A percentile compares a stretch with the other conserved stretches of the same genome.
Conservation (phyloP, 108 stramenopile species). For the Mayamaea pseudoterrestris region DNA sequence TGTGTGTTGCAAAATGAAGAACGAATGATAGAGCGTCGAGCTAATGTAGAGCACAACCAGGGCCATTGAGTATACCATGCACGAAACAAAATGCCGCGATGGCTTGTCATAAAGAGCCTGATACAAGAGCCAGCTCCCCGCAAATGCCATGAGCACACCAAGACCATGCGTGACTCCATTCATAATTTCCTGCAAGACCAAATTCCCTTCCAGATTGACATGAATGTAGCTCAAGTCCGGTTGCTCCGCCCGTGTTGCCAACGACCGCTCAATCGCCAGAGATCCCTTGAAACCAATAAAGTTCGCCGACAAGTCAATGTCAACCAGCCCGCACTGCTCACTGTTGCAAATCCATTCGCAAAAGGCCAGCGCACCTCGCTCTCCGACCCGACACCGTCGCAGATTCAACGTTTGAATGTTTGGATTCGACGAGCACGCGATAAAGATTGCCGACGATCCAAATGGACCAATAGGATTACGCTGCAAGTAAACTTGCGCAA, state of each 20-base stretch:
- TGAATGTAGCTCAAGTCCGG: conserved; percentile 7
- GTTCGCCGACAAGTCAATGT: conserved; percentile 56
- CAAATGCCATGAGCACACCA: conserved; percentile 70
- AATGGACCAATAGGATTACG: conserved; percentile 69
- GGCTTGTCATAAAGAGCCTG: conserved; percentile 17
- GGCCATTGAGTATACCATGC: conserved; percentile 60
- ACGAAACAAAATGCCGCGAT: conserved; percentile 28
- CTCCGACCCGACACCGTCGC: conserved; percentile 58
- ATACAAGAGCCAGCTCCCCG: conserved; percentile 57
- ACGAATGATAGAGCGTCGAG: conserved; percentile 82
- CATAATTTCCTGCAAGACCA: conserved; percentile 74
- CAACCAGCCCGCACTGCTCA: conserved; percentile 20
- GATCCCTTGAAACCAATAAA: conserved; percentile 57
- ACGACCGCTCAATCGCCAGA: conserved; percentile 34
- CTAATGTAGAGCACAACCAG: conserved; percentile 74
- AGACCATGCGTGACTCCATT: conserved; percentile 89
- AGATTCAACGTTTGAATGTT: conserved; percentile 29
- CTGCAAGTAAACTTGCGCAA: conserved; percentile 48
- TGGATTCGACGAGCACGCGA: conserved; percentile 38
- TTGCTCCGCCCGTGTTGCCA: conserved; percentile 18
- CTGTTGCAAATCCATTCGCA: conserved; percentile 21
- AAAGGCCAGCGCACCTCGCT: conserved; percentile 63
- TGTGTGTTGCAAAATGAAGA: conserved; percentile 64
- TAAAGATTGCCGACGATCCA: conserved; percentile 58
- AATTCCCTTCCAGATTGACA: conserved; percentile 63